These are phyloP conservation scores for Oxalis stricta DNA, from an alignment of 441 rosid genomes.

Conservation along the genomic window DNA sequence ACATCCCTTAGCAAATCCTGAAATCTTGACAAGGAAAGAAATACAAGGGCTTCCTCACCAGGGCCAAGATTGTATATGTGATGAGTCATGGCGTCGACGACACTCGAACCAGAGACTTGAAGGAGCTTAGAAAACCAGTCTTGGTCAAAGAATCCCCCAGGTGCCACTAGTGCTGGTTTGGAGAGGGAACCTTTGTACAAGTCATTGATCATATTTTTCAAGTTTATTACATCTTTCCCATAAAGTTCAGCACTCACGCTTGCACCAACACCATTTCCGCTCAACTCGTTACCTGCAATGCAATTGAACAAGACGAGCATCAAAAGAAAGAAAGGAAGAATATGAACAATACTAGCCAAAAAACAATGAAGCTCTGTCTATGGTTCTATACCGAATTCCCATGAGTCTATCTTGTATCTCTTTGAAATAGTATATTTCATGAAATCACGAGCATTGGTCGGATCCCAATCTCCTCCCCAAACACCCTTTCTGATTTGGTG, in stretches of 20 bases:
- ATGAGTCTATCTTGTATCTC: constrained; percentile 70
- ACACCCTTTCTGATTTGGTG: constrained; percentile 31
- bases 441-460: constrained; percentile 56
- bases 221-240: constrained; percentile 57
- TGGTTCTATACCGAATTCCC: constrained; percentile 74
- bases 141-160: constrained; percentile 78
- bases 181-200: constrained; percentile 34
- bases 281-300: constrained; percentile 79
- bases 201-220: constrained; percentile 39
- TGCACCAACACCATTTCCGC: constrained; percentile 76
- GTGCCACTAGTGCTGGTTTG: constrained; percentile 65
- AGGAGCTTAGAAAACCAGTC: constrained; percentile 69
- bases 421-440: constrained; percentile 70
- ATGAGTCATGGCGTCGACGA: constrained; percentile 56
- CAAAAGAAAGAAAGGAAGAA: constrained; percentile 7
- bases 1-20: too few relatives aligned
- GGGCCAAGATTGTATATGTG: constrained; percentile 91
- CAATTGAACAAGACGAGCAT: too few relatives aligned
- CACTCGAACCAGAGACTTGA: constrained; percentile 57
- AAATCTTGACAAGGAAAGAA: constrained; percentile 2
- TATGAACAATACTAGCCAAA: neutral
- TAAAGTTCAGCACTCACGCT: constrained; percentile 59
- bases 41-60: constrained; percentile 42
- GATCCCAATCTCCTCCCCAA: constrained; percentile 87
- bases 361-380: neutral